Evolutionary conservation across 345 rosid species (phyloP).

Genomic region (Brassica nigra): DNA sequence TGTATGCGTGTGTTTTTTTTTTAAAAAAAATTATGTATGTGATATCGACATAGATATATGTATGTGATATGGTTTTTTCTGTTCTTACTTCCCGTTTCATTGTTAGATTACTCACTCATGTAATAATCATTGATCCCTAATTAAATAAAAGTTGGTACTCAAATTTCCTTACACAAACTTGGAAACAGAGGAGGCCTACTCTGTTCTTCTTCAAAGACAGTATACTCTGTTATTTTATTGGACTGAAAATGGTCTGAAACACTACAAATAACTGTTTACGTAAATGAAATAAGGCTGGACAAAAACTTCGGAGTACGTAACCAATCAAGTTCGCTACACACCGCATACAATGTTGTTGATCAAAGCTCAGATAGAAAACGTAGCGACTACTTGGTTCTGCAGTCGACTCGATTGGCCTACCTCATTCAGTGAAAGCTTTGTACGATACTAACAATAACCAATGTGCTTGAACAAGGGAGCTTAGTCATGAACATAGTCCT

Average conservation of each 20-base stretch:
- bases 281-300: neutral
- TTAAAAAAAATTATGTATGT: too few relatives aligned
- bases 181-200: neutral
- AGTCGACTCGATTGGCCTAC: neutral
- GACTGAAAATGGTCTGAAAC: too few relatives aligned
- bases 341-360: neutral
- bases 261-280: too few relatives aligned
- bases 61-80: neutral
- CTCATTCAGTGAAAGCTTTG: neutral
- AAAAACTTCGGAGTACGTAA: neutral
- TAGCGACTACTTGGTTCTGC: neutral
- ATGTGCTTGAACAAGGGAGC: neutral
- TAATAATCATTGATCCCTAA: too few relatives aligned
- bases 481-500: conserved; percentile 8
- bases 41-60: too few relatives aligned
- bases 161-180: neutral
- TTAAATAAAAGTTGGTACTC: too few relatives aligned
- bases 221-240: too few relatives aligned
- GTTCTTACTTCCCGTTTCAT: too few relatives aligned
- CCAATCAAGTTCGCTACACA: neutral
- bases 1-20: too few relatives aligned
- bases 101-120: too few relatives aligned
- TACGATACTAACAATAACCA: neutral
- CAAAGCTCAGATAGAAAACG: neutral
- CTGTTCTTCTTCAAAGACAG: too few relatives aligned